Conservation (phyloP, 257 asterid species). For the Agastache rugosa region DNA sequence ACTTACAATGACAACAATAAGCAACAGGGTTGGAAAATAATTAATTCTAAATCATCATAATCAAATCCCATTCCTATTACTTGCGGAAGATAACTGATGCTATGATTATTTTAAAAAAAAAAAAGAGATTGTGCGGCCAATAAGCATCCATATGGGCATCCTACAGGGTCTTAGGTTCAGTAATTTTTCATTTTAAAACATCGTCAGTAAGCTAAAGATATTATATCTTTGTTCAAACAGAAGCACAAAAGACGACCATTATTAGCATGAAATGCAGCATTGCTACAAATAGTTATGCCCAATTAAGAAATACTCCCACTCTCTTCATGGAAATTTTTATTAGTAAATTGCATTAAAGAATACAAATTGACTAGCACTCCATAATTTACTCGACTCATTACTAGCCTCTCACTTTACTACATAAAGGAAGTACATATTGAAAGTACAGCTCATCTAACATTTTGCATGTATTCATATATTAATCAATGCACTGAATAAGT, state of each 20-base stretch:
- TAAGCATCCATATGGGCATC: background rate
- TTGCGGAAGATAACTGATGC: background rate
- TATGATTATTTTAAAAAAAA: background rate
- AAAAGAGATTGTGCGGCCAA: conserved; percentile 16
- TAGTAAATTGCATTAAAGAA: background rate
- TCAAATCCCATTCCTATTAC: background rate
- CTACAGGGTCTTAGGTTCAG: background rate
- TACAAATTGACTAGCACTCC: background rate
- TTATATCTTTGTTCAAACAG: background rate
- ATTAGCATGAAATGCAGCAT: background rate
- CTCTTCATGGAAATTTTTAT: conserved; percentile 11
- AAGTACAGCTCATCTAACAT: background rate
- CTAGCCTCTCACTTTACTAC: background rate
- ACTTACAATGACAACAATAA: background rate
- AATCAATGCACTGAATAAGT: background rate
- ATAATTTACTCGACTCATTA: background rate
- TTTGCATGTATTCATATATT: conserved; percentile 11
- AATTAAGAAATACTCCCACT: background rate
- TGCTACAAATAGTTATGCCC: background rate
- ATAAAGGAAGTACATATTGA: background rate
- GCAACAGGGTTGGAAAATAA: background rate
- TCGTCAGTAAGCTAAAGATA: conserved; percentile 1
- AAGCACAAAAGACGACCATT: background rate
- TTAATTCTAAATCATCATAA: background rate
- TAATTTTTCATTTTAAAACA: conserved; percentile 15